Evolutionary conservation across 2,329 filamentous ascomycete species (phyloP).

Genomic region (Neonectria ditissima): DNA sequence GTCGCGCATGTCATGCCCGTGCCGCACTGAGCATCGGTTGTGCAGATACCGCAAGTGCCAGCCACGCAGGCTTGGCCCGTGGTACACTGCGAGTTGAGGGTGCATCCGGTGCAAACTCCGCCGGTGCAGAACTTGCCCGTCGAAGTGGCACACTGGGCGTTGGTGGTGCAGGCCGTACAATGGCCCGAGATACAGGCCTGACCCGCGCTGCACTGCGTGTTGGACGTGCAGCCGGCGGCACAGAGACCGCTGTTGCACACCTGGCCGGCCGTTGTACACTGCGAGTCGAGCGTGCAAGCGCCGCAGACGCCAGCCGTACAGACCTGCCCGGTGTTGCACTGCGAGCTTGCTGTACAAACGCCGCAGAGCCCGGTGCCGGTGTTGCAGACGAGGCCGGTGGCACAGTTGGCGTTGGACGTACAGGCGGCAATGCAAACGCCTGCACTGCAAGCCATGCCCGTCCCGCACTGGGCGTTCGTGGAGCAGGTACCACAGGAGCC

Average conservation of each 20-base stretch:
- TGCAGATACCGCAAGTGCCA: neutral
- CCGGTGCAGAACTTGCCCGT: slow-evolving; percentile 21
- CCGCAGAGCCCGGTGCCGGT: neutral
- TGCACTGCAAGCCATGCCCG: neutral
- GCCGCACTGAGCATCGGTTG: neutral
- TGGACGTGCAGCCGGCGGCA: neutral
- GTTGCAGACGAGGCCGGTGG: neutral
- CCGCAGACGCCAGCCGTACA: neutral
- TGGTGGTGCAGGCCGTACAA: slow-evolving; percentile 16
- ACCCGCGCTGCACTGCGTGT: neutral
- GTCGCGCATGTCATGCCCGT: neutral
- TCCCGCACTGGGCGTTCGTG: neutral
- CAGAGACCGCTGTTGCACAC: neutral
- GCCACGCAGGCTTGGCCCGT: slow-evolving; percentile 7
- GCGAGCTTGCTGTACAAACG: neutral
- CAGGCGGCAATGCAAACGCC: neutral
- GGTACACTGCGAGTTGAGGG: slow-evolving; percentile 17
- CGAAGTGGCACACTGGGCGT: slow-evolving; percentile 18
- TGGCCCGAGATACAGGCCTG: neutral
- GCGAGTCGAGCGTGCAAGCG: neutral
- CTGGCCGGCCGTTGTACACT: neutral
- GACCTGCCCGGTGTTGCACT: slow-evolving; percentile 1
- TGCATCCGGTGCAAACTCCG: slow-evolving; percentile 20
- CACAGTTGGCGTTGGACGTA: neutral
- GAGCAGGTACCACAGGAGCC: neutral